phyloP scores from a whole-genome alignment of 352 stramenopile genomes.

The Phytopythium delawarense region DNA sequence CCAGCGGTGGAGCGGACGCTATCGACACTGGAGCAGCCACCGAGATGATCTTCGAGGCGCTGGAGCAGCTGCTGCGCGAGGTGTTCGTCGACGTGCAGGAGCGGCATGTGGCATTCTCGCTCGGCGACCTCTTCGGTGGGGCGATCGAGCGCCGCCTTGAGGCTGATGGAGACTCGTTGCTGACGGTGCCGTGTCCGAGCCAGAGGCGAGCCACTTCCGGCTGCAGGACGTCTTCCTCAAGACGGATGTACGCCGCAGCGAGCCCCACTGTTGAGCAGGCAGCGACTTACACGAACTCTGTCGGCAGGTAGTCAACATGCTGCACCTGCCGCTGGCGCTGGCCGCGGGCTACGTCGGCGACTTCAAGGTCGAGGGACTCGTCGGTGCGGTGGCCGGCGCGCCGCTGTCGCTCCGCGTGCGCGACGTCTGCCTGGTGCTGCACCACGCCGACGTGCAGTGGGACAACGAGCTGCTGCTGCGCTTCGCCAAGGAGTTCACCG shows the following conservation, averaged over 20 bases:
- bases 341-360: conserved; percentile 64
- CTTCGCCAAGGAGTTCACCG: conserved; percentile 60
- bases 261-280: no score
- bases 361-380: conserved; percentile 53
- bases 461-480: conserved; percentile 62
- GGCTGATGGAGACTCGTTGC: neutral
- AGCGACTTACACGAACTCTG: neutral
- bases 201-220: conserved; percentile 64
- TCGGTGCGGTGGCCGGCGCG: conserved; percentile 52
- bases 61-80: conserved; percentile 54
- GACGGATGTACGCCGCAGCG: conserved; percentile 28
- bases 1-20: no score
- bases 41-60: conserved; percentile 47
- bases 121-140: conserved; percentile 70
- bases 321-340: conserved; percentile 67
- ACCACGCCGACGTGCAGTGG: conserved; percentile 54
- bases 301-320: conserved; percentile 47
- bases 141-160: no score
- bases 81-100: conserved; percentile 62
- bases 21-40: neutral
- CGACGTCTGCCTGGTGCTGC: conserved; percentile 61
- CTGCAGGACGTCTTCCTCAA: conserved; percentile 61
- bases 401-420: conserved; percentile 46
- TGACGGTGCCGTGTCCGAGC: neutral
- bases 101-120: conserved; percentile 54